Base-by-base conservation (phyloP, 1,139 yeast species). In the Candida dubliniensis region DNA sequence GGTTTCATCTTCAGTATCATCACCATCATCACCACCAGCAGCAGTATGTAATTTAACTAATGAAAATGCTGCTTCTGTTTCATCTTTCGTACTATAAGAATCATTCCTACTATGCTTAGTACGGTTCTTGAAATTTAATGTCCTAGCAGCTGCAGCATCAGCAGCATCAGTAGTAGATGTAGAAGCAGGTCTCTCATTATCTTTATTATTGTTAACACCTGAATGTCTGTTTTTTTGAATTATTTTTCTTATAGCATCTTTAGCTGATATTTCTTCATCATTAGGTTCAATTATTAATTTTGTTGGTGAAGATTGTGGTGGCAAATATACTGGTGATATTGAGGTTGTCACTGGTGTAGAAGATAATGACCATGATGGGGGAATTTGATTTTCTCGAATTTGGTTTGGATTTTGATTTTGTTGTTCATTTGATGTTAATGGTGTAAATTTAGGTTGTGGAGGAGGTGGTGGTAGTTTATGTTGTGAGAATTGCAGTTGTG, bases 81-180 rank as follows among this genome's bases (percentile, higher is more conserved):
- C 47, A 37, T 61, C 67, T n/a, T 30, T 30, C 6, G 7, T 30
- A 30, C 13, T 30, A 30, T 11, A 30, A n/a, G 13, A 12, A 30
- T 27, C 8, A 7, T 7, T n/a, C 8, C n/a, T 27, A 27, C 7
- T 27, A 27, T 27, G 10, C 4, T 27, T 27, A 27, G 4, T 27
- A 18, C 23, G 5, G 5, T 5, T 18, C 23, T 18, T 18, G 23
- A 18, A 18, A 18, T 18, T 18, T 18, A 18, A 5, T 18, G 23
- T 18, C 23, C 3, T 18, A 18, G 23, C 23, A 18, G 40, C 40
- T 5, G 40, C 40, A 23, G 31, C 40, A 30, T 11, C 4, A n/a
- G 13, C 14, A 30, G 10, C 8, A 27, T 3, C 8, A 9, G 10
- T 27, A 27, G 10, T 27, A 27, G 10, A 4, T 3, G 10, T 27